A percentile compares a stretch with the other conserved stretches of the same genome.
These are phyloP conservation scores for Tardiomyces digboiensis DNA, from an alignment of 1,139 yeast genomes.

Conservation along the genomic window DNA sequence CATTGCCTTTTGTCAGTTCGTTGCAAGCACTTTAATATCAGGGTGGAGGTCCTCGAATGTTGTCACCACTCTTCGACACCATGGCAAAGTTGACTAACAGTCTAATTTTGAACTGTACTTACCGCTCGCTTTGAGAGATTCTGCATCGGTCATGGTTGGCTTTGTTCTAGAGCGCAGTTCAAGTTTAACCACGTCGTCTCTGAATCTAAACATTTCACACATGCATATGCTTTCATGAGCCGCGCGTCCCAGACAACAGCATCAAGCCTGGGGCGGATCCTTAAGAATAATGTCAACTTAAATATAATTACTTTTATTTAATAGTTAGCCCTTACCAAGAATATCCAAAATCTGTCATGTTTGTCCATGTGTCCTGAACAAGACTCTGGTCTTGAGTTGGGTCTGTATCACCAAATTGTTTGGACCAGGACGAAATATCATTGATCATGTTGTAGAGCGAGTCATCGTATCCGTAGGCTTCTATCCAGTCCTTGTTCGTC, in stretches of 20 bases:
- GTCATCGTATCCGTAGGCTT: slow-evolving; percentile 41
- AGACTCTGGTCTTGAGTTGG: background rate
- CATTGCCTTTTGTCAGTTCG: background rate
- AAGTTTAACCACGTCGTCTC: background rate
- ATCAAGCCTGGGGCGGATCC: background rate
- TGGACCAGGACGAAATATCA: slow-evolving; percentile 51
- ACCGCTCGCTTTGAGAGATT: background rate
- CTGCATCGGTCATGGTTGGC: slow-evolving; percentile 1
- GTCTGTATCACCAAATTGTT: slow-evolving; percentile 1
- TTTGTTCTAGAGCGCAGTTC: slow-evolving; percentile 1
- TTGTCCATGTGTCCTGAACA: slow-evolving; percentile 35
- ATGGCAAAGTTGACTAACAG: background rate
- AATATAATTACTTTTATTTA: background rate
- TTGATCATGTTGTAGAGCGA: slow-evolving; percentile 42
- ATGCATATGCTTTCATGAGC: too few species aligned
- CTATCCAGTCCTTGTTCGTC: slow-evolving; percentile 10
- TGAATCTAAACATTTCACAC: too few species aligned
- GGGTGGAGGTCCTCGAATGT: slow-evolving; percentile 30
- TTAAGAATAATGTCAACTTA: background rate
- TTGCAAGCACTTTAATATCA: slow-evolving; percentile 41
- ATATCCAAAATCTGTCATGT: slow-evolving; percentile 36
- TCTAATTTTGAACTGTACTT: too few species aligned
- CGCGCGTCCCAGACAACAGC: too few species aligned
- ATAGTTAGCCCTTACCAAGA: slow-evolving; percentile 20
- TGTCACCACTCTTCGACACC: background rate